phyloP scores from a whole-genome alignment of 805 yeast genomes.

The Starmera dryadoides region DNA sequence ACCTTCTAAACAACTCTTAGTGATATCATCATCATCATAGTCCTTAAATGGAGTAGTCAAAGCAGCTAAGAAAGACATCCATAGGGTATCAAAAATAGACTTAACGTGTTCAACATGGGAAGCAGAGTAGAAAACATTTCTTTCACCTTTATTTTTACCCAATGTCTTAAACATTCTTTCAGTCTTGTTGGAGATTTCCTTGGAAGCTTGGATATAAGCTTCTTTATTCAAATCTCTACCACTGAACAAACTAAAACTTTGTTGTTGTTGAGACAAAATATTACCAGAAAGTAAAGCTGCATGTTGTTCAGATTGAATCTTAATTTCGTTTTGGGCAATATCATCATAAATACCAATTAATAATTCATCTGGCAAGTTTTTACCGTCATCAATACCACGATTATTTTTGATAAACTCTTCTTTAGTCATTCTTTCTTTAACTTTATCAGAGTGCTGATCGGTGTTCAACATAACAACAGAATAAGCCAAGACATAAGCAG shows the following conservation, averaged over 20 bases:
- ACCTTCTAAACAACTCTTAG: constrained; percentile 74
- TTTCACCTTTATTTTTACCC: constrained; percentile 39
- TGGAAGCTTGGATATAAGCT: constrained; percentile 88
- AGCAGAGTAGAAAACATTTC: constrained; percentile 66
- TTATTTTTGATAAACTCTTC: constrained; percentile 85
- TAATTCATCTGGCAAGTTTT: constrained; percentile 70
- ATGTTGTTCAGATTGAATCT: constrained; percentile 87
- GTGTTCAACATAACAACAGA: constrained; percentile 92
- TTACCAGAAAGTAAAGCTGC: constrained; percentile 78
- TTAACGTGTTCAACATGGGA: constrained; percentile 84
- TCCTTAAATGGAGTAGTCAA: constrained; percentile 91
- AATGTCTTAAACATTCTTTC: constrained; percentile 71
- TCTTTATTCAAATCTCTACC: constrained; percentile 68
- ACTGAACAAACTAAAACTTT: constrained; percentile 52
- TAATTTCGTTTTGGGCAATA: constrained; percentile 79
- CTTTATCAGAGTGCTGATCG: constrained; percentile 85
- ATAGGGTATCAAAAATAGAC: constrained; percentile 86
- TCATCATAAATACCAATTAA: constrained; percentile 68
- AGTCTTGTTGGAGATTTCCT: constrained; percentile 83
- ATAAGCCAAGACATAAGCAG: constrained; percentile 87
- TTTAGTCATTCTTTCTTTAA: constrained; percentile 78
- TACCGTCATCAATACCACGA: constrained; percentile 87
- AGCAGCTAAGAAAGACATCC: constrained; percentile 98
- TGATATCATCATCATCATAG: constrained; percentile 66
- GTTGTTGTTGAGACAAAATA: constrained; percentile 25